These are phyloP conservation scores for Pisolithus orientalis DNA, from an alignment of 768 basidiomycete genomes.

Conservation along the genomic window DNA sequence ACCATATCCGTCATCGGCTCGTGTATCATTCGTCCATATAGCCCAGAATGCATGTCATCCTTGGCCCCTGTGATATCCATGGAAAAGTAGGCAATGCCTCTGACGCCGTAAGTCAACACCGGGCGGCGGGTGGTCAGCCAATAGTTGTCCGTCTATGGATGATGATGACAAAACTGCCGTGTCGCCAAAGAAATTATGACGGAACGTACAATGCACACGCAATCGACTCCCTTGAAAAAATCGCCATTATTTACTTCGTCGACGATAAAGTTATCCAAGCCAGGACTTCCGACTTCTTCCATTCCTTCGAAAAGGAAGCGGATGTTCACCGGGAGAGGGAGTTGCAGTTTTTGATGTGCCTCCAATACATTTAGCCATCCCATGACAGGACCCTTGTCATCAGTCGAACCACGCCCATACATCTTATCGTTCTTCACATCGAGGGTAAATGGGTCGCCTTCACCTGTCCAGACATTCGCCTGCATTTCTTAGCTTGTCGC, in stretches of 20 bases:
- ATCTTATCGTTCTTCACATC: constrained; percentile 48
- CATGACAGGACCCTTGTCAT: constrained; percentile 86
- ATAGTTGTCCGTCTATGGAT: constrained; percentile 78
- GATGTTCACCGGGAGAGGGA: constrained; percentile 82
- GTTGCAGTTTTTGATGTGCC: constrained; percentile 62
- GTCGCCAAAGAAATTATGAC: background rate
- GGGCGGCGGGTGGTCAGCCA: constrained; percentile 85
- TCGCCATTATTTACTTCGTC: constrained; percentile 62
- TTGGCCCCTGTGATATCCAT: constrained; percentile 77
- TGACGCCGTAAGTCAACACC: constrained; percentile 79
- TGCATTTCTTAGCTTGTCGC: background rate
- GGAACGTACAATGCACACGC: constrained; percentile 79
- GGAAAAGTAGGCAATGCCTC: constrained; percentile 85
- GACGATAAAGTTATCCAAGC: constrained; percentile 81
- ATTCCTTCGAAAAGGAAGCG: constrained; percentile 94
- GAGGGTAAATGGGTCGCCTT: constrained; percentile 67
- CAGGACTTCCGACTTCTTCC: constrained; percentile 93
- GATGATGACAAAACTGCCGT: background rate
- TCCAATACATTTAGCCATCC: constrained; percentile 89
- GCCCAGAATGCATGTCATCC: constrained; percentile 86
- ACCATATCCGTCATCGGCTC: constrained; percentile 95
- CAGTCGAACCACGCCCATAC: constrained; percentile 81
- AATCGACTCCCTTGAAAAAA: constrained; percentile 86
- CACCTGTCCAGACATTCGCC: background rate
- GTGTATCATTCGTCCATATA: constrained; percentile 76